Evolutionary conservation across 2,329 filamentous ascomycete species (phyloP), one percentile per base, ranked within the genome.

Genomic region (Podosphaera xanthii): DNA sequence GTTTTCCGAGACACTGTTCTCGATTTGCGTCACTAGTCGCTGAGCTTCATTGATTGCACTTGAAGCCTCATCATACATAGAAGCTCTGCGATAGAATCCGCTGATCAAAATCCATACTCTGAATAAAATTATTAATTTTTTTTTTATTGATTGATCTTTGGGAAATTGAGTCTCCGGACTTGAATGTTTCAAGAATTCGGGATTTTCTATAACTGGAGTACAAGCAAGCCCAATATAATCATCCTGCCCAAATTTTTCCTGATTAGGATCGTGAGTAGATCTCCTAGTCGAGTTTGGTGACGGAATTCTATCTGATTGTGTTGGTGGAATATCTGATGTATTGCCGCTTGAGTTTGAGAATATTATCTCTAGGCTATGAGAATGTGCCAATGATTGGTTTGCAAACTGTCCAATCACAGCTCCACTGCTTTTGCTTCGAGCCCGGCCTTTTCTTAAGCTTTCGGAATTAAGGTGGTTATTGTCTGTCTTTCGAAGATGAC

Each of bases 61-160:
- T 64, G 80, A 80, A 10, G 86, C 82, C 69, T 97, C 91, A 30
- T 90, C 84, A 59, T 81, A 80, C 73, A 94, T 81, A 7, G 79
- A 79, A 6, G 91, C 87, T 58, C 88, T 80, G 35, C 88, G 81
- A 68, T 97, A 98, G 63, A 97, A 83, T 0, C 85, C 85, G 1
- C 88, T 85, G 62, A 96, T 88, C 68, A 92, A 84, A 7, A 96
- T 75, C 92, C 92, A 98, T 38, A 96, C 82, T 63, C 84, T 84
- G 30, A 89, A 74, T 14, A 98, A 69, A 9, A 81, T 73, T 5
- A 72, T 72, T 38, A 71, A 73, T 52, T 77, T 74, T 58, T 76
- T 75, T 36, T 73, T 71, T 63, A 72, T 73, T 62, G 76, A 72
- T 63, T 77, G 76, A 8, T 76, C 76, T 63, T 76, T 76, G 6